Evolutionary conservation across 2,329 filamentous ascomycete species (phyloP).

Genomic region (Cercospora zeae-maydis): DNA sequence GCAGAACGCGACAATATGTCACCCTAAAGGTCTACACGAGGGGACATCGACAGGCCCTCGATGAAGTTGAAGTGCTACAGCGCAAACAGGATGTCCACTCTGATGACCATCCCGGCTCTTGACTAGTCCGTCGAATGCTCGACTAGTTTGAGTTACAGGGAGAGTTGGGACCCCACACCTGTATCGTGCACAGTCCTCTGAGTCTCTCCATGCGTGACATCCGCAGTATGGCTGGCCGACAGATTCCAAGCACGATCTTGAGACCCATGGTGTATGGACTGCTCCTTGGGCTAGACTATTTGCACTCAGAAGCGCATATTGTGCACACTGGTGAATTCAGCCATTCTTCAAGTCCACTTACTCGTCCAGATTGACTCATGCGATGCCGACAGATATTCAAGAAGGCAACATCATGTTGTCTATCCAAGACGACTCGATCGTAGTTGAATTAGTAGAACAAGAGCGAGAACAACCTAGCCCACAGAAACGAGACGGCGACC

Average conservation of each 20-base stretch:
- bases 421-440: conserved; percentile 1
- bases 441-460: neutral
- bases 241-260: neutral
- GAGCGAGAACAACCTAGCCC: neutral
- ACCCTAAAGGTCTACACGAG: neutral
- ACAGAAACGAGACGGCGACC: neutral
- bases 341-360: neutral
- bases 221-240: neutral
- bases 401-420: conserved; percentile 3
- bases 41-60: neutral
- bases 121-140: neutral
- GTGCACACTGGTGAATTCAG: neutral
- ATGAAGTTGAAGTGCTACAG: neutral
- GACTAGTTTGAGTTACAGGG: neutral
- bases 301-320: neutral
- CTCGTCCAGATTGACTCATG: too few species aligned
- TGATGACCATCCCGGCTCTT: neutral
- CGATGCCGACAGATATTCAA: neutral
- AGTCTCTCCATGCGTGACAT: neutral
- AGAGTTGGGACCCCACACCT: neutral
- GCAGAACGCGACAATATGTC: neutral
- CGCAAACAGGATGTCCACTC: neutral
- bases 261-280: neutral
- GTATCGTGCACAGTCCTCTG: neutral
- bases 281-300: neutral